Base-by-base conservation (phyloP, 306 rosid species). In the Sphenostylis stenocarpa region DNA sequence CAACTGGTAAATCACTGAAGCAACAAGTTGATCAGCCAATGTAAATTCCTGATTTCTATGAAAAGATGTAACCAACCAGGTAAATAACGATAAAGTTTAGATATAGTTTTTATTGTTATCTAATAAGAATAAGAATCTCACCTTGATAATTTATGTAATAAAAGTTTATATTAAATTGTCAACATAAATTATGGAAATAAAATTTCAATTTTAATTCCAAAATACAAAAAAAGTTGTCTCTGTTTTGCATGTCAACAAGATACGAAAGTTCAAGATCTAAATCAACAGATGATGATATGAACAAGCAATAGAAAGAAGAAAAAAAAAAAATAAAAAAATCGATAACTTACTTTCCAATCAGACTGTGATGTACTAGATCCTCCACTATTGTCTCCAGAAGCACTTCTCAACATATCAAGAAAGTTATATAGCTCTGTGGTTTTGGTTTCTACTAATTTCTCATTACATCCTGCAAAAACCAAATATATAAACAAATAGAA, bases 381-480 rank as follows among this genome's bases (percentile, higher is more conserved):
- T 64, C 29, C 78, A 15, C 70, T 82, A 43, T 73, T 78, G 70
- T 80, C 73, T 31, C 7, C 61, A 36, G 94, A 92, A 82, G 81
- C 84, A 76, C 92, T 95, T 84, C 98, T 91, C 86, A 92, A 62
- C 97, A 96, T 91, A 72, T 89, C 91, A 77, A 96, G 97, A 81
- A 91, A 79, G 73, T 87, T 82, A 36, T 91, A 89, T 47, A 92
- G 78, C 80, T 92, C 94, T 4, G 87, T 84, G 17, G 93, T 87
- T 87, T 86, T 87, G 74, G 80, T 82, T 61, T 84, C 94, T 41
- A 85, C 67, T 43, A 84, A 51, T n/a, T 83, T 70, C 39, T 84
- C 91, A 24, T 70, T 74, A 56, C 67, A 82, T 64, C 85, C 99
- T 95, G 75, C 85, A 78, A 26, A 63, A 70, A 31, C 66, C 64